Evolutionary conservation across 139 green algal species (phyloP).

Genomic region (Auxenochlorella protothecoides): DNA sequence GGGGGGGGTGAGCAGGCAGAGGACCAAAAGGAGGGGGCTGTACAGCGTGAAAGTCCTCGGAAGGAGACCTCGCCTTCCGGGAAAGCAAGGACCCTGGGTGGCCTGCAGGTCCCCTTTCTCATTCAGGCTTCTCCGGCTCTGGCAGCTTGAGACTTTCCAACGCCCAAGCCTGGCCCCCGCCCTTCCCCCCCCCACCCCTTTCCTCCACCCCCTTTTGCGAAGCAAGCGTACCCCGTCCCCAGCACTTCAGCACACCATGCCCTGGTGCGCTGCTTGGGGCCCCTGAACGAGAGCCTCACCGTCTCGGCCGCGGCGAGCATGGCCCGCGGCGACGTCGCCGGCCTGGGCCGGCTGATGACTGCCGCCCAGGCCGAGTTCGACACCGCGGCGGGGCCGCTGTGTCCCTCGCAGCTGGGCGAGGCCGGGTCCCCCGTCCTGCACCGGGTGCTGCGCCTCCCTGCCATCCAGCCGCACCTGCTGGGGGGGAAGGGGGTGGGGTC

Average conservation of each 20-base stretch:
- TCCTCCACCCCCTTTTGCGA: background rate
- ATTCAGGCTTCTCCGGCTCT: too few species aligned
- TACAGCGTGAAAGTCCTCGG: background rate
- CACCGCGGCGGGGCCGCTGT: slow-evolving; percentile 33
- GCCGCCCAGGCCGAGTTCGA: slow-evolving; percentile 56
- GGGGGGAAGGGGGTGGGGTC: slow-evolving; percentile 66
- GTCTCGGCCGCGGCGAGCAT: slow-evolving; percentile 31
- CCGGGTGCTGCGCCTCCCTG: slow-evolving; percentile 30
- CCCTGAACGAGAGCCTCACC: slow-evolving; percentile 27
- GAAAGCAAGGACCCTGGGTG: too few species aligned
- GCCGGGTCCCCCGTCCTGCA: slow-evolving; percentile 43
- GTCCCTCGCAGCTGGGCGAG: slow-evolving; percentile 41
- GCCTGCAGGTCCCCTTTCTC: too few species aligned
- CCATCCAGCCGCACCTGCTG: slow-evolving; percentile 37
- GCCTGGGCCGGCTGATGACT: slow-evolving; percentile 34
- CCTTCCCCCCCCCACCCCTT: background rate
- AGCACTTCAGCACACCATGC: slow-evolving; percentile 9
- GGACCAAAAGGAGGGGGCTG: background rate
- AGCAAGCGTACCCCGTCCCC: slow-evolving; percentile 33
- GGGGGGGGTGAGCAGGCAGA: background rate
- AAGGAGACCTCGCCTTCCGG: background rate
- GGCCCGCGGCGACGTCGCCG: slow-evolving; percentile 22
- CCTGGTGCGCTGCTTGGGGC: slow-evolving; percentile 44
- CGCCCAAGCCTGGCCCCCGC: background rate
- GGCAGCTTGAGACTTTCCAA: too few species aligned